Percentiles rank a stretch among this genome's conserved stretches.
These are phyloP conservation scores for Bolboschoenus planiculmis DNA, from an alignment of 176 grass and related monocot species.

Conservation along the genomic window DNA sequence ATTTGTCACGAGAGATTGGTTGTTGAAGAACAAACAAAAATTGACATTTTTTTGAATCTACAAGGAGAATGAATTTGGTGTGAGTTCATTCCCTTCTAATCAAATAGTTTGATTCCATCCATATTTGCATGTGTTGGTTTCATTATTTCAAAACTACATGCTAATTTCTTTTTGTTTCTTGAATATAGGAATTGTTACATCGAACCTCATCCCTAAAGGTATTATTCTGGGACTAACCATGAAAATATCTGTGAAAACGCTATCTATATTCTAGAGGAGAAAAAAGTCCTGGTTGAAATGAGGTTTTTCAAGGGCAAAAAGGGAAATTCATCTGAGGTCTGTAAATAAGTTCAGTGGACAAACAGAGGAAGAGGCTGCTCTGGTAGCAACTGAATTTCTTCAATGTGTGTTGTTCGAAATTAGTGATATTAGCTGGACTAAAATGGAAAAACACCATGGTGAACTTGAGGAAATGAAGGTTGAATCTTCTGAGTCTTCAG, in stretches of 20 bases:
- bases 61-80: not conserved
- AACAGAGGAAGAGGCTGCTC: not conserved
- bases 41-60: not conserved
- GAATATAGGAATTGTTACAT: not conserved
- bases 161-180: not conserved
- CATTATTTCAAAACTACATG: not conserved
- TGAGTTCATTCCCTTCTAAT: not conserved
- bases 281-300: not conserved
- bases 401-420: not conserved
- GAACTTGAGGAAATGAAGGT: not conserved
- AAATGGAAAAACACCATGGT: not conserved
- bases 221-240: not conserved
- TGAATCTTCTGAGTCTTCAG: not conserved
- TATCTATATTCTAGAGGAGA: not conserved
- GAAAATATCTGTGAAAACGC: not conserved
- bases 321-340: not conserved
- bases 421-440: not conserved
- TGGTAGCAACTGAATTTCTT: not conserved
- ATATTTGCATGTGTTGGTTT: not conserved
- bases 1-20: not conserved
- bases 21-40: not conserved
- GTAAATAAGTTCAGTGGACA: not conserved
- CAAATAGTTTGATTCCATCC: not conserved
- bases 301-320: not conserved
- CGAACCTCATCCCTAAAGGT: not conserved